phyloP scores from a whole-genome alignment of 176 grass and related monocot species.

The Panicum miliaceum region DNA sequence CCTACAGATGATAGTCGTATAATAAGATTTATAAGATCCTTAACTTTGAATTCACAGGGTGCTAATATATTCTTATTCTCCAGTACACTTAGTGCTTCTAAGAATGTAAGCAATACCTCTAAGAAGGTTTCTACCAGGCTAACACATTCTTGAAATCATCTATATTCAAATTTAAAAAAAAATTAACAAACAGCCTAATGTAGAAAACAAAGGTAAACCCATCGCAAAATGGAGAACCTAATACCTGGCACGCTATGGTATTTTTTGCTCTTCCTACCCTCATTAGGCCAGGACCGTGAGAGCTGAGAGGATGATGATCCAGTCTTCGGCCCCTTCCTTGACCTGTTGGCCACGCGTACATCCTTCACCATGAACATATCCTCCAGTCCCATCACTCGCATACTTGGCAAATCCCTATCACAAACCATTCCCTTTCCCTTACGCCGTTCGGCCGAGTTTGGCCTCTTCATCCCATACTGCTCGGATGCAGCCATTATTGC shows the following conservation, averaged over 20 bases:
- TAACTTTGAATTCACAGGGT: neutral
- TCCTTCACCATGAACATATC: constrained; percentile 74
- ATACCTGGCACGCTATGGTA: constrained; percentile 61
- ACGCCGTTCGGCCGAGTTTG: constrained; percentile 27
- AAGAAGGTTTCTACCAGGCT: neutral
- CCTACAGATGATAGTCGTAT: neutral
- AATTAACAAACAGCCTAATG: neutral
- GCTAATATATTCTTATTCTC: neutral
- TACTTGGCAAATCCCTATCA: constrained; percentile 41
- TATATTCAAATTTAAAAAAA: neutral
- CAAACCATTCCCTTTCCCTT: constrained; percentile 45
- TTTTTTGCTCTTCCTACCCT: constrained; percentile 57
- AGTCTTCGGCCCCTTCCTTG: constrained; percentile 43
- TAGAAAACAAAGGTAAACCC: constrained; percentile 26
- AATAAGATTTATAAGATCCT: too few relatives aligned
- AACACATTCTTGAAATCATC: neutral
- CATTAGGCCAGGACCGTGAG: constrained; percentile 75
- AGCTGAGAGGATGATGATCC: constrained; percentile 62
- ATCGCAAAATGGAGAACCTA: neutral
- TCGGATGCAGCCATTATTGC: constrained; percentile 69
- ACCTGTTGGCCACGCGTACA: constrained; percentile 42
- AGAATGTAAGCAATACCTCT: too few relatives aligned
- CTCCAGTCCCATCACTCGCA: constrained; percentile 51
- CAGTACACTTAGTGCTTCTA: neutral
- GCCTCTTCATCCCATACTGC: constrained; percentile 78